phyloP scores from a whole-genome alignment of 2,329 filamentous ascomycete species.

The Atkinsonella texensis region DNA sequence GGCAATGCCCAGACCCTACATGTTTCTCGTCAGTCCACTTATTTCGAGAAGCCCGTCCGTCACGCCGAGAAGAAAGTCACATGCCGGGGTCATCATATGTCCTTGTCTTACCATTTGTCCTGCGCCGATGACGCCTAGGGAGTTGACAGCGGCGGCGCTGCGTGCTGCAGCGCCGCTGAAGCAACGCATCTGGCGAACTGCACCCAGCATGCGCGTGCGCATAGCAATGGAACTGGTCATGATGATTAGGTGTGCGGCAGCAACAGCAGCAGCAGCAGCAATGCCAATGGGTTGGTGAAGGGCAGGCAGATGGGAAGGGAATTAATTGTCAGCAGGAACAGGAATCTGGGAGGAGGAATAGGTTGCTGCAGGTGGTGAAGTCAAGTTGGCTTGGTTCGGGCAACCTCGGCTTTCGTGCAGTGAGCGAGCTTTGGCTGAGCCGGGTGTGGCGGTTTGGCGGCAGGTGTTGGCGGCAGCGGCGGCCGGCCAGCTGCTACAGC shows the following conservation, averaged over 20 bases:
- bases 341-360: conserved; percentile 1
- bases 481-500: background rate
- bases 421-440: background rate
- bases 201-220: conserved; percentile 23
- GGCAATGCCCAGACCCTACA: conserved; percentile 84
- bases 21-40: background rate
- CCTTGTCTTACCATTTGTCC: conserved; percentile 73
- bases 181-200: conserved; percentile 32
- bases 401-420: conserved; percentile 29
- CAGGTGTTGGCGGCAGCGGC: too few relatives aligned
- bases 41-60: background rate
- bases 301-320: background rate
- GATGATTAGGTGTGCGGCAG: conserved; percentile 8
- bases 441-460: too few relatives aligned
- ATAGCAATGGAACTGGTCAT: conserved; percentile 28
- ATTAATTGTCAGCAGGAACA: background rate
- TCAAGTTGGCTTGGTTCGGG: conserved; percentile 16
- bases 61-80: background rate
- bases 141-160: conserved; percentile 63
- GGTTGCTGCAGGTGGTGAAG: conserved; percentile 8
- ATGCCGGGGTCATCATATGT: background rate
- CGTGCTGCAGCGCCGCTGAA: conserved; percentile 60
- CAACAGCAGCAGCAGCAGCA: background rate
- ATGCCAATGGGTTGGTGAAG: background rate
- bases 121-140: conserved; percentile 81